Conservation (phyloP, 371 early-diverging fungal species). For the Mucor indicus region DNA sequence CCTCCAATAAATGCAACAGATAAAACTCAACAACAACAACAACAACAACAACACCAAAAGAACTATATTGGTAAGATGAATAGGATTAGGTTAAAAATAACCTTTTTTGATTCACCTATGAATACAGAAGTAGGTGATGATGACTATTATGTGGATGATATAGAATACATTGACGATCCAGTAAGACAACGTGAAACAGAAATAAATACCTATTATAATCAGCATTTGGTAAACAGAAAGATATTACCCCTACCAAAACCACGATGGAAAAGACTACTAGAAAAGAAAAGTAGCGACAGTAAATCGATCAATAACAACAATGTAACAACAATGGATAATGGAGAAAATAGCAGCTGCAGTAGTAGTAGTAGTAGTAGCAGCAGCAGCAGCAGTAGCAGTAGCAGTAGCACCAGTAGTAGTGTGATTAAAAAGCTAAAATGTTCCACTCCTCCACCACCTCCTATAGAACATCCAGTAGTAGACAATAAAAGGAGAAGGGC, state of each 20-base stretch:
- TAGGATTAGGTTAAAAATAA: no score
- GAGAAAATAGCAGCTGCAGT: neutral
- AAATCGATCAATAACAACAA: neutral
- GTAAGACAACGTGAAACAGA: neutral
- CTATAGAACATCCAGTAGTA: neutral
- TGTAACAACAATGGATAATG: no score
- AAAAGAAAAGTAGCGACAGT: no score
- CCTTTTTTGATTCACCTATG: no score
- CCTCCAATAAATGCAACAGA: neutral
- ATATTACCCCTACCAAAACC: constrained; percentile 27
- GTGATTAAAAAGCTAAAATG: constrained; percentile 27
- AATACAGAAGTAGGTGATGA: no score
- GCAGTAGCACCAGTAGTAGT: constrained; percentile 3
- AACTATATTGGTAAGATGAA: neutral
- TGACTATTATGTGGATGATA: no score
- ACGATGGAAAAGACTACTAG: constrained; percentile 1
- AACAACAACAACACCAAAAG: neutral
- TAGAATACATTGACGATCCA: no score
- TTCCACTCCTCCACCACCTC: no score
- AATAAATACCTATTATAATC: neutral
- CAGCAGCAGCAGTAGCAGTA: neutral
- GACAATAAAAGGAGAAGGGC: constrained; percentile 4
- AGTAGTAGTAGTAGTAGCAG: neutral
- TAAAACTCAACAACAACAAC: neutral
- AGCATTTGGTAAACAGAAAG: constrained; percentile 4